phyloP scores from a whole-genome alignment of 805 yeast genomes.

The Yarrowia keelungensis region DNA sequence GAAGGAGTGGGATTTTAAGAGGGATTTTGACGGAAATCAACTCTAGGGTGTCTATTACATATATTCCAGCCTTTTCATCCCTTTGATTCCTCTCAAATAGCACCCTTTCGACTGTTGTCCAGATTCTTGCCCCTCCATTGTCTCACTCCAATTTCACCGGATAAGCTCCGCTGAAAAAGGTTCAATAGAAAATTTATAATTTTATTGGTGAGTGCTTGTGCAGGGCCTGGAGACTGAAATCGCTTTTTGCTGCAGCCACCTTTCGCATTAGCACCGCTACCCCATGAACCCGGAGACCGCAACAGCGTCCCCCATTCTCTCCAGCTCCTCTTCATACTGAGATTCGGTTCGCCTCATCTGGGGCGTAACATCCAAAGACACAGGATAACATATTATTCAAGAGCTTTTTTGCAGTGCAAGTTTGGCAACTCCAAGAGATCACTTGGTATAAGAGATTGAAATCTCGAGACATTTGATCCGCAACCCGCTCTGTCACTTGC shows the following conservation, averaged over 20 bases:
- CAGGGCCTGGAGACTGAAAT: not conserved
- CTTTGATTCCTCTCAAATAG: too few species aligned
- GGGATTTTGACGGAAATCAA: too few species aligned
- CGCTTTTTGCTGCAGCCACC: constrained; percentile 5
- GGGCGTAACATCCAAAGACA: constrained; percentile 28
- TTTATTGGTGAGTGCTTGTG: constrained; percentile 2
- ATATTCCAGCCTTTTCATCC: too few species aligned
- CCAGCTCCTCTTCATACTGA: constrained; percentile 25
- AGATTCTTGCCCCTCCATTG: not conserved
- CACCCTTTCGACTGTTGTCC: too few species aligned
- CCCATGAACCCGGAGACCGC: constrained; percentile 36
- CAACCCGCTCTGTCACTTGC: too few species aligned
- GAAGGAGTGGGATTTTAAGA: too few species aligned
- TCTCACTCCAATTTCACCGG: constrained; percentile 16
- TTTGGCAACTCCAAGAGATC: constrained; percentile 4
- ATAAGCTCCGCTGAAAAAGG: constrained; percentile 9
- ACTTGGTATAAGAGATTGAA: too few species aligned
- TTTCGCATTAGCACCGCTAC: constrained; percentile 29
- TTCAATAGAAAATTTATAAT: constrained; percentile 10
- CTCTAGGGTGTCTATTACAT: too few species aligned
- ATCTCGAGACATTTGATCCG: too few species aligned
- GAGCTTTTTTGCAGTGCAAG: not conserved
- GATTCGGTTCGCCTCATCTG: constrained; percentile 33
- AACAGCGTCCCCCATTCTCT: not conserved
- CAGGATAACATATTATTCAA: not conserved